A percentile compares a stretch with the other conserved stretches of the same genome.
Conservation (phyloP, 2,329 filamentous ascomycete species). For the Beauveria asiatica region DNA sequence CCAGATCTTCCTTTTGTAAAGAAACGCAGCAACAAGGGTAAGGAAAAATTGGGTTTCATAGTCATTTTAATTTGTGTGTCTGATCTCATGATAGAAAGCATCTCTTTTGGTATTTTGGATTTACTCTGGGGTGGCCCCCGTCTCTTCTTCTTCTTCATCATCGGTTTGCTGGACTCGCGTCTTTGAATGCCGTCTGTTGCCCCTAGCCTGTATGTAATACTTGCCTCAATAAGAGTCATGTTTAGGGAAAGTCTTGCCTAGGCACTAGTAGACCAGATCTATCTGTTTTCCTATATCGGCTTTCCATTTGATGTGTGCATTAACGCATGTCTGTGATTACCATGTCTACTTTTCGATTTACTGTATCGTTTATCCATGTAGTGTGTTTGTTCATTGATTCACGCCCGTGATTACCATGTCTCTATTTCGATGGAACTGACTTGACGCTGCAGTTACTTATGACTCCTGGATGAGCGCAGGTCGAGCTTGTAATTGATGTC, state of each 20-base stretch:
- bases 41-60: background rate
- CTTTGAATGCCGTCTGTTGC: background rate
- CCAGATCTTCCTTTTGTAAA: slow-evolving; percentile 8
- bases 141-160: slow-evolving; percentile 1
- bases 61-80: slow-evolving; percentile 3
- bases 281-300: background rate
- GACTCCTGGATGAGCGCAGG: background rate
- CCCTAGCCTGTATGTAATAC: background rate
- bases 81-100: slow-evolving; percentile 9
- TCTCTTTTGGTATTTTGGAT: background rate
- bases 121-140: background rate
- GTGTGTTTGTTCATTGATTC: background rate
- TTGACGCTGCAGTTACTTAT: background rate
- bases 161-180: background rate
- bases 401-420: background rate
- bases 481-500: slow-evolving; percentile 10
- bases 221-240: background rate
- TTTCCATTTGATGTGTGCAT: background rate
- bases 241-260: background rate
- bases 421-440: background rate
- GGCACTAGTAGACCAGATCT: background rate
- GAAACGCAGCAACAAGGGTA: background rate
- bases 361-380: background rate
- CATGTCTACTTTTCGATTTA: background rate
- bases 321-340: background rate